Conservation (phyloP, 2,329 filamentous ascomycete species). For the Arthrobotrys entomopaga region DNA sequence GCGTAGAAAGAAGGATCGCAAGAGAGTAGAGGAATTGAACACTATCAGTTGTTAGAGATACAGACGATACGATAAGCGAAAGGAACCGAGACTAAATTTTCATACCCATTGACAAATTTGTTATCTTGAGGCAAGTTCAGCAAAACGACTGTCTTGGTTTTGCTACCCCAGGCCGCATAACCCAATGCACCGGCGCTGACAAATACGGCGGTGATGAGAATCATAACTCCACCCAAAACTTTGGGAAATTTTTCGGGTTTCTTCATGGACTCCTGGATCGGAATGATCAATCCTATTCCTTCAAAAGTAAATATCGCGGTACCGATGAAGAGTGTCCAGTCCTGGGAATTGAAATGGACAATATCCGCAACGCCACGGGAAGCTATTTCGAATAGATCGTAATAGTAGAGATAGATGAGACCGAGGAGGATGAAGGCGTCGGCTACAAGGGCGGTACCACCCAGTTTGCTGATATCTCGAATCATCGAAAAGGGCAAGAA, state of each 20-base stretch:
- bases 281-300: conserved; percentile 95
- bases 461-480: conserved; percentile 95
- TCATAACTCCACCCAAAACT: conserved; percentile 90
- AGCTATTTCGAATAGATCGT: conserved; percentile 85
- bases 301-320: conserved; percentile 99
- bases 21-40: conserved; percentile 98
- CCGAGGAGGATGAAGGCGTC: conserved; percentile 95
- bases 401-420: conserved; percentile 93
- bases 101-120: conserved; percentile 83
- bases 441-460: conserved; percentile 90
- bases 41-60: conserved; percentile 25
- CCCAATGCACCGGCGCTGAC: conserved; percentile 89
- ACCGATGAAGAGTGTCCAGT: conserved; percentile 98
- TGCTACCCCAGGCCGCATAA: conserved; percentile 93
- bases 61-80: neutral
- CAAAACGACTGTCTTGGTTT: conserved; percentile 95
- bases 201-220: conserved; percentile 92
- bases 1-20: conserved; percentile 94
- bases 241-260: conserved; percentile 87
- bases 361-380: conserved; percentile 80
- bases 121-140: conserved; percentile 96
- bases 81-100: neutral
- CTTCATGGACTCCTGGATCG: conserved; percentile 97
- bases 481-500: conserved; percentile 94
- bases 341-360: conserved; percentile 84